Evolutionary conservation across 2,329 filamentous ascomycete genomes (phyloP).

Genomic region (Penicillium sp.): DNA sequence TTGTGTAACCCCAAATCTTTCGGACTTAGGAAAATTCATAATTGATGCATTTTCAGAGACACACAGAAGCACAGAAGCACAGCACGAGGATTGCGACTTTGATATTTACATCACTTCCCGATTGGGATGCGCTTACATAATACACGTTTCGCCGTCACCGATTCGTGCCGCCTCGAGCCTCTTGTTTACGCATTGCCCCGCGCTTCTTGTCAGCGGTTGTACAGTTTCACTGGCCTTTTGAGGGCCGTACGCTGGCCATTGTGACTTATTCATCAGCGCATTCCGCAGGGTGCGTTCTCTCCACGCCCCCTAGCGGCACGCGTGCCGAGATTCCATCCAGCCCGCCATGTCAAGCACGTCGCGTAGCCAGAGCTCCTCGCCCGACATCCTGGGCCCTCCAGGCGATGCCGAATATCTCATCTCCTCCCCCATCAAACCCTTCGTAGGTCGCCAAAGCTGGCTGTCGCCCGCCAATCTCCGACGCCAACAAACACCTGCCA

Average conservation of each 20-base stretch:
- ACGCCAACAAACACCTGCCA: slow-evolving; percentile 35
- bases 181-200: slow-evolving; percentile 35
- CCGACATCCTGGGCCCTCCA: slow-evolving; percentile 43
- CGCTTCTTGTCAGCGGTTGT: slow-evolving; percentile 12
- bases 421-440: slow-evolving; percentile 42
- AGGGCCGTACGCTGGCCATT: slow-evolving; percentile 1
- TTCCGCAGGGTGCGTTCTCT: slow-evolving; percentile 19
- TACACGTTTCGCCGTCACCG: slow-evolving; percentile 6
- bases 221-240: slow-evolving; percentile 5
- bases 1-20: too few species aligned
- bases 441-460: slow-evolving; percentile 38
- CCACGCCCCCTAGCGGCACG: slow-evolving; percentile 24
- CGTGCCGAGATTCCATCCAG: slow-evolving; percentile 21
- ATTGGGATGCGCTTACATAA: slow-evolving; percentile 17
- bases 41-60: not conserved
- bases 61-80: not conserved
- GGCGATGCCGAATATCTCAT: slow-evolving; percentile 44
- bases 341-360: slow-evolving; percentile 32
- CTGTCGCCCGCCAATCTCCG: slow-evolving; percentile 37
- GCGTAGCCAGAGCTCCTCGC: slow-evolving; percentile 41
- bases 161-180: slow-evolving; percentile 35
- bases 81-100: not conserved
- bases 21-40: not conserved
- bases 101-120: slow-evolving; percentile 2
- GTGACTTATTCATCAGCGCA: slow-evolving; percentile 8